Evolutionary conservation across 176 grass and related monocot genomes (phyloP).

Genomic region (Leersia perrieri): DNA sequence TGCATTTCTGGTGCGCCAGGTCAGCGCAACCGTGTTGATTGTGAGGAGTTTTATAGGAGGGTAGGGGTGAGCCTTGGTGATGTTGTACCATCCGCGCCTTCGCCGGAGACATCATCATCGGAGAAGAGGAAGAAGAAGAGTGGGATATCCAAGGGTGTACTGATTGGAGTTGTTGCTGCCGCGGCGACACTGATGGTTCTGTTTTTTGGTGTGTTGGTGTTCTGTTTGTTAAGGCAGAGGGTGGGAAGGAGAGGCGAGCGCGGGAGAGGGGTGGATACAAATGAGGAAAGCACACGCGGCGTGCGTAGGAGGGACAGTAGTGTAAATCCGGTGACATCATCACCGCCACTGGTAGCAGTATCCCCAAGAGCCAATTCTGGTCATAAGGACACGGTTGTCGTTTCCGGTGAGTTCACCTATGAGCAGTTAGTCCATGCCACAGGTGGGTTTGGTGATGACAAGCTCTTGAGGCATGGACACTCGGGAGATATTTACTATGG

Average conservation of each 20-base stretch:
- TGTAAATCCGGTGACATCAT: conserved; percentile 41
- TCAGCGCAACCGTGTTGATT: conserved; percentile 56
- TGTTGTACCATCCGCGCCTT: background rate
- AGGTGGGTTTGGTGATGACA: conserved; percentile 48
- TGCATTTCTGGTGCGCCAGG: conserved; percentile 47
- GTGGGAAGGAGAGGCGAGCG: background rate
- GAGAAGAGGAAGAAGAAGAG: background rate
- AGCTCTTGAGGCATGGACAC: conserved; percentile 69
- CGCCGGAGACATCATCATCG: background rate
- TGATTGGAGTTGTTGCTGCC: conserved; percentile 52
- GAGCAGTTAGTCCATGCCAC: conserved; percentile 61
- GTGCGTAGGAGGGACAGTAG: conserved; percentile 49
- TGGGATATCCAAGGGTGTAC: conserved; percentile 46
- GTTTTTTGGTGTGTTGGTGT: conserved; percentile 31
- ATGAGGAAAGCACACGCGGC: conserved; percentile 30
- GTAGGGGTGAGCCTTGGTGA: conserved; percentile 29
- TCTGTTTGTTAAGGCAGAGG: conserved; percentile 34
- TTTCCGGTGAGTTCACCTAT: conserved; percentile 43
- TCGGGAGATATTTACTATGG: conserved; percentile 78
- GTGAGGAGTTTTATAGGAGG: conserved; percentile 60
- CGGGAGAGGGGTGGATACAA: conserved; percentile 21
- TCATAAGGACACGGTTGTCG: background rate
- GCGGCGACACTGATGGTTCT: conserved; percentile 22
- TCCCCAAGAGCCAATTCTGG: conserved; percentile 20
- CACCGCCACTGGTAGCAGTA: conserved; percentile 8